phyloP scores from a whole-genome alignment of 495 filamentous ascomycete species.

The Penicillium manginii region DNA sequence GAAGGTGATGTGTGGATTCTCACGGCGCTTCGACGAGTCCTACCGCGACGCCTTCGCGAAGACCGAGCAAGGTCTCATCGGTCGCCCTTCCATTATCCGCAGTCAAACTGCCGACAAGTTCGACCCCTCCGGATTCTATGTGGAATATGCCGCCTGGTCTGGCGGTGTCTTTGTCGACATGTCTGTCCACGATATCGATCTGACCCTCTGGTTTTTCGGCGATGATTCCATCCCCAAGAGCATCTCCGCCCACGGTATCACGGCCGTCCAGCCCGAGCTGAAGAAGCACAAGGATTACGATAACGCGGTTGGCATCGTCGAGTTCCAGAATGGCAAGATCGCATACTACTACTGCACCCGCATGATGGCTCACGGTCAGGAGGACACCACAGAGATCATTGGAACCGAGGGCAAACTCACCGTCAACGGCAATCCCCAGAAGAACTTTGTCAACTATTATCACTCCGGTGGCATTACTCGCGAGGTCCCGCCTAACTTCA shows the following conservation, averaged over 20 bases:
- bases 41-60: conserved; percentile 57
- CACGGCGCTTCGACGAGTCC: conserved; percentile 58
- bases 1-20: conserved; percentile 65
- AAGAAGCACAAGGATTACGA: conserved; percentile 62
- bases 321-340: conserved; percentile 64
- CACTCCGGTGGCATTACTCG: conserved; percentile 49
- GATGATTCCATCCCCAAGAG: conserved; percentile 52
- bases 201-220: conserved; percentile 61
- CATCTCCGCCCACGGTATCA: conserved; percentile 58
- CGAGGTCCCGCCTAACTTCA: conserved; percentile 58
- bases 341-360: conserved; percentile 62
- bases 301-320: conserved; percentile 65
- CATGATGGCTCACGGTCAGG: conserved; percentile 68
- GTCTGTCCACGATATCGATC: conserved; percentile 62
- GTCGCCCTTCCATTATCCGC: conserved; percentile 55
- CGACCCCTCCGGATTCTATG: conserved; percentile 59
- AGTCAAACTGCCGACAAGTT: conserved; percentile 62
- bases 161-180: conserved; percentile 68
- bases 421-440: conserved; percentile 55
- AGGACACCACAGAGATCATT: conserved; percentile 67
- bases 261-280: conserved; percentile 63
- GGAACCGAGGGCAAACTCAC: conserved; percentile 63
- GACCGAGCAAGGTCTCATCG: conserved; percentile 52
- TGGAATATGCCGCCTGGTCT: conserved; percentile 57
- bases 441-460: conserved; percentile 54